Base-by-base conservation (phyloP, 2,329 filamentous ascomycete species). In the Biscogniauxia sp. region DNA sequence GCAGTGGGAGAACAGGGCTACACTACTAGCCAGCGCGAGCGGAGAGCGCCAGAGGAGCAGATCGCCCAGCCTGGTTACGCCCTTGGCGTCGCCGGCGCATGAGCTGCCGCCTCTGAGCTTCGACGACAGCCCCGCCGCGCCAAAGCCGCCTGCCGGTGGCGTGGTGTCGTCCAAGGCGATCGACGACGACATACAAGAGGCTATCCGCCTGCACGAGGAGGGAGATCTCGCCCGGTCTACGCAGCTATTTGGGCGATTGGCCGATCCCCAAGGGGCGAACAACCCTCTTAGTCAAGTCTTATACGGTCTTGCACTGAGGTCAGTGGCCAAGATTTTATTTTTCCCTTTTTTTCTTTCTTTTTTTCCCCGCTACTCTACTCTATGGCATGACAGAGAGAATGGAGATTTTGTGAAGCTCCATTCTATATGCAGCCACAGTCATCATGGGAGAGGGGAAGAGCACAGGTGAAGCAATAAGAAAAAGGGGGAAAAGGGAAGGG, bases 271-370 rank as follows among this genome's bases (percentile, higher is more conserved):
- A 57, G 93, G 92, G 23, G 86, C 89, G 55, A 97, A 97, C 74
- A 97, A 98, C 77, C 91, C 95, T 50, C 82, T 99, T 65, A 95
- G 92, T 70, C 94, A 99, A 78, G 95, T 99, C 41, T 84, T 99
- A 57, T 99, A 97, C 74, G 95, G 95, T 3, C 89, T 99, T 60
- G 93, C 94, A 56, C 78, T 97, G 66, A 85, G 92, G 89, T 93
- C 76, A 77, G 85, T 81, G 20, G 53, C n/a, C 8, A 26, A 17
- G 9, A 37, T 32, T 9, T 13, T 32, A 32, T 13, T 32, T 2
- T 13, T 9, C 26, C 26, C 26, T 9, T 32, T 4, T 32, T 32
- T 13, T 32, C 9, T 19, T 56, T 20, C 56, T 51, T 26, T 32
- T 60, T 50, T 54, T n/a, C n/a, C n/a, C n/a, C n/a, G n/a, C n/a